Base-by-base conservation (phyloP, 148 eudicot genomes). In the Rhododendron ovatum region DNA sequence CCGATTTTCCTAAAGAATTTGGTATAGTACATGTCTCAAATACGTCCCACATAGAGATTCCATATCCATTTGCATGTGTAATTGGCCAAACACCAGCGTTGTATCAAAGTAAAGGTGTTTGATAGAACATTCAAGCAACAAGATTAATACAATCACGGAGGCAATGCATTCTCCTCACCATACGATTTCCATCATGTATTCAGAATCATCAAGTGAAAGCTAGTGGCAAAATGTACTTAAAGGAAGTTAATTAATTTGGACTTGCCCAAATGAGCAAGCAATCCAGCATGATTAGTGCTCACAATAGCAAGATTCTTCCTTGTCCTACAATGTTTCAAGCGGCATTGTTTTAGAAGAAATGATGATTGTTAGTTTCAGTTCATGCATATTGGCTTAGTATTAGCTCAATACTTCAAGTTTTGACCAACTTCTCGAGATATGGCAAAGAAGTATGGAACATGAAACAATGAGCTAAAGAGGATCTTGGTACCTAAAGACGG, bases 401-500 rank as follows among this genome's bases (percentile, higher is more conserved):
- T 57, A 61, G 26, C 48, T 24, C 8, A n/a, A 10, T 59, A 43
- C 24, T 41, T 83, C 69, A 65, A 59, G 53, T 39, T 61, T 39
- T 11, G 17, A 59, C 14, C 73, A 82, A 35, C 30, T 55, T 39
- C 47, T 63, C 10, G 30, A 26, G 43, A 37, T 63, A 63, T 37
- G 76, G 75, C 75, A 12, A 22, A n/a, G 33, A 61, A 39, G 24
- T 71, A 47, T 67, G 41, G 50, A 67, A 43, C 30, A 69, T 22
- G 45, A 69, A 83, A 82, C 79, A 83, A 45, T 84, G 83, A 78
- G 33, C 26, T 13, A 17, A 80, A 13, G 71, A 63, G 39, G 5
- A n/a, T 53, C 45, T 35, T 15, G 87, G 43, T 90, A 91, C 96
- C 96, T 93, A 77, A 93, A 93, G 69, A 93, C 96, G 53, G 92